Conservation (phyloP, 106 monocot species). For the Chionographis japonica region DNA sequence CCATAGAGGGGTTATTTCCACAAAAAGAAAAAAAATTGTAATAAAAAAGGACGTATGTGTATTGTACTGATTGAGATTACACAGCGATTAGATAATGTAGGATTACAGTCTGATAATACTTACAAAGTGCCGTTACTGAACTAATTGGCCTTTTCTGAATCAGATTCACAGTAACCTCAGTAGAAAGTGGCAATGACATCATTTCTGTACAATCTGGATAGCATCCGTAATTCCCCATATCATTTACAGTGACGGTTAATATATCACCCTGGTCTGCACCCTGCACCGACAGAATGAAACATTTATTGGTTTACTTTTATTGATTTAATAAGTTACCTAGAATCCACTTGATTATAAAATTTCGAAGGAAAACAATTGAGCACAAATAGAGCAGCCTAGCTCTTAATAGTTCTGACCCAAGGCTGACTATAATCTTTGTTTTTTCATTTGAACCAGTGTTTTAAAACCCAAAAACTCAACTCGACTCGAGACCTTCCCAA, state of each 20-base stretch:
- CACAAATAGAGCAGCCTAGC: too few relatives aligned
- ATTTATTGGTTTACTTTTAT: background rate
- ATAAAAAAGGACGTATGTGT: too few relatives aligned
- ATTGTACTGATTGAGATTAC: background rate
- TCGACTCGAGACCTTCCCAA: too few relatives aligned
- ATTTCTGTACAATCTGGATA: slow-evolving; percentile 50
- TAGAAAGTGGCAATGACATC: slow-evolving; percentile 41
- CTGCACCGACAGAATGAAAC: slow-evolving; percentile 29
- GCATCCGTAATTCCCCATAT: slow-evolving; percentile 84
- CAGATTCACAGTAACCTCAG: slow-evolving; percentile 46
- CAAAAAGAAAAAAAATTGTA: too few relatives aligned
- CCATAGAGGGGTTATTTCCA: too few relatives aligned
- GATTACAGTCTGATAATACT: slow-evolving; percentile 7
- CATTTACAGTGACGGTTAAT: slow-evolving; percentile 67
- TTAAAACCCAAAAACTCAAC: too few relatives aligned
- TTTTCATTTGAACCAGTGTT: too few relatives aligned
- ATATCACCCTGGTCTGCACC: slow-evolving; percentile 34
- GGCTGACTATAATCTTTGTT: too few relatives aligned
- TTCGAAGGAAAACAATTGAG: too few relatives aligned
- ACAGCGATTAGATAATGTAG: background rate
- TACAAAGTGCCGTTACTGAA: slow-evolving; percentile 44
- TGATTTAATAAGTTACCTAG: background rate
- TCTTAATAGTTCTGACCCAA: too few relatives aligned
- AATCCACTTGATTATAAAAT: too few relatives aligned
- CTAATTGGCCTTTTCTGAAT: slow-evolving; percentile 49